Base-by-base conservation (phyloP, 2,329 filamentous ascomycete genomes). In the Arthrobotrys iridis region DNA sequence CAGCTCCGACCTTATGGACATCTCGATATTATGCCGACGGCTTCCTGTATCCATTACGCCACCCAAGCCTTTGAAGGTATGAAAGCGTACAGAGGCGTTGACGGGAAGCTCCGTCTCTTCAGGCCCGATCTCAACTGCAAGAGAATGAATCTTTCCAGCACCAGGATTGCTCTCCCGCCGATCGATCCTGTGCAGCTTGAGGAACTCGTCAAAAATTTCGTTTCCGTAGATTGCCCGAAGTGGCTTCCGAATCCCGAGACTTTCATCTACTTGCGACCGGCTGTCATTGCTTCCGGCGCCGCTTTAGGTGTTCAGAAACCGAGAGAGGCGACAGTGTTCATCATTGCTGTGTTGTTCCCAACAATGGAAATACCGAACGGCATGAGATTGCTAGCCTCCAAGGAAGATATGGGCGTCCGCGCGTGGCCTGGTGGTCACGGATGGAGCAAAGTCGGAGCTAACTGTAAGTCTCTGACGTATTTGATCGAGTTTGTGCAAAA, bases 391-490 rank as follows among this genome's bases (percentile, higher is more conserved):
- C 87, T 94, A 80, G 94, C 93, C 0, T 91, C 88, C 48, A 87
- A 88, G 65, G 89, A 93, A 78, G 92, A 96, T 82, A 92, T 90
- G 85, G 89, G 50, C 33, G 77, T 96, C 70, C 90, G 93, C 78
- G 93, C 93, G 10, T 97, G 93, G 93, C 93, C 92, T 18, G 93
- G 93, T 76, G 93, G 94, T 7, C 96, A 96, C 82, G 93, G 93
- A 0, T 93, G 91, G 81, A 93, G 93, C 75, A 97, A 97, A 84
- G 88, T 97, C 33, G 93, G 93, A 64, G 93, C 93, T 76, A 97
- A 97, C 85, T 97, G 70, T 74, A 62, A 43, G 70, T 52, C 97
- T 82, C 33, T 43, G 15, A 33, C 8, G 4, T 43, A 24, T 26
- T 1, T 35, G 28, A 58, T 41, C n/a, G 43, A 48, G 30, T 8